Base-by-base conservation (phyloP, 345 rosid genomes). In the Barbarea vulgaris region DNA sequence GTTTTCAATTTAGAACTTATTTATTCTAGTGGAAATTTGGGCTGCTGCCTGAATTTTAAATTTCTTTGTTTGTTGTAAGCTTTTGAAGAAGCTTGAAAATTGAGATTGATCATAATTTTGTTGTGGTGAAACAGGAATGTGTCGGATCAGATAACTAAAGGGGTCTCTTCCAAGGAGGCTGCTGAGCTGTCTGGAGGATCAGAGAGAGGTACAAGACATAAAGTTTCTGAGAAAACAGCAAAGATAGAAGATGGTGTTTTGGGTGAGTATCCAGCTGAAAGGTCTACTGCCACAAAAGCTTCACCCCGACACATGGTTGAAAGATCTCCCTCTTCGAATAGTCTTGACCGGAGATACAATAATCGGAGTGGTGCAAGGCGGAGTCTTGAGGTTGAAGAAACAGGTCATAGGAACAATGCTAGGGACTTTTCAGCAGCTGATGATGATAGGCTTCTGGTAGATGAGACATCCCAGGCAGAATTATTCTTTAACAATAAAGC, bases 271-370 rank as follows among this genome's bases (percentile, higher is more conserved):
- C 79, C 85, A 7, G 72, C 73, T 55, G 98, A 90, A 79, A 88
- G 88, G 82, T 81, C 96, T 44, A 75, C 91, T 21, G 72, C 84
- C 72, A 80, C 96, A 57, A 94, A 87, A 87, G 92, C 91, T 72
- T 91, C 91, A 13, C 93, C 96, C 6, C 61, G 87, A 83, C 82
- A 82, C 46, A 62, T 86, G 81, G 77, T 67, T 44, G 97, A 90
- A 77, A 87, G 91, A 72, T 91, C 98, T 80, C 93, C 96, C 58
- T 89, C 97, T 56, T 83, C 93, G 28, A 82, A 84, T 9, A 85
- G 91, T 84, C 66, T 86, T 76, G 99, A 95, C 27, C 93, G 93
- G 72, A 89, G 94, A 80, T 80, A 81, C 74, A 48, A 53, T 25
- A 84, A 76, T 75, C 87, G 90, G 75, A 68, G 78, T 71, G 82